Conservation (phyloP, 2,329 filamentous ascomycete genomes). For the Fusarium tricinctum region DNA sequence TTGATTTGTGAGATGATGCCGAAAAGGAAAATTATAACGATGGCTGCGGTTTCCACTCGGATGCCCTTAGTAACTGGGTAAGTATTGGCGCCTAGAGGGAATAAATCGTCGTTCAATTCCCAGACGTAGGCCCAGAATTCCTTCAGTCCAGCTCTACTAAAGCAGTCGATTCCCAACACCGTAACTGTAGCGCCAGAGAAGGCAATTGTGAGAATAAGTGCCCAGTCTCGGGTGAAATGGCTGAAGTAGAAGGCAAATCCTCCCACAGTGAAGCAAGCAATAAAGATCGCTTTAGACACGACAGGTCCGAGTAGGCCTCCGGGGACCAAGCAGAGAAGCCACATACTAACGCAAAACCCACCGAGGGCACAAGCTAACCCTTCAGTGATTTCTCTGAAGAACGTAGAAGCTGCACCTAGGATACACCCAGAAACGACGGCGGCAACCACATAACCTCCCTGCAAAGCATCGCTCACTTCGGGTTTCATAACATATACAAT, state of each 20-base stretch:
- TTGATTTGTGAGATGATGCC: conserved; percentile 88
- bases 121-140: conserved; percentile 97
- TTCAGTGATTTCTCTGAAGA: conserved; percentile 88
- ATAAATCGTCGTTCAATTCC: conserved; percentile 82
- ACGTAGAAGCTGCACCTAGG: conserved; percentile 78
- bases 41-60: conserved; percentile 83
- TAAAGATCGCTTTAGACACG: conserved; percentile 78
- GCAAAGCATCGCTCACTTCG: conserved; percentile 79
- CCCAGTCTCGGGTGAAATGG: conserved; percentile 82
- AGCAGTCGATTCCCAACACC: conserved; percentile 90
- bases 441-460: conserved; percentile 90
- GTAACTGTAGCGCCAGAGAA: conserved; percentile 85
- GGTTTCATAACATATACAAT: conserved; percentile 90
- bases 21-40: conserved; percentile 79
- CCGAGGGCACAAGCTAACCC: conserved; percentile 87
- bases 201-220: conserved; percentile 80
- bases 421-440: conserved; percentile 78
- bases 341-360: conserved; percentile 90
- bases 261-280: conserved; percentile 76
- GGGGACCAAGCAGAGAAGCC: conserved; percentile 82
- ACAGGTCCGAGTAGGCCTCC: conserved; percentile 79
- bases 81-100: conserved; percentile 80
- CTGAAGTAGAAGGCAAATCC: conserved; percentile 83
- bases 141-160: conserved; percentile 88
- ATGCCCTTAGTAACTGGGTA: conserved; percentile 92